phyloP scores from a whole-genome alignment of 2,329 filamentous ascomycete genomes.

The Fusarium verrucosum region DNA sequence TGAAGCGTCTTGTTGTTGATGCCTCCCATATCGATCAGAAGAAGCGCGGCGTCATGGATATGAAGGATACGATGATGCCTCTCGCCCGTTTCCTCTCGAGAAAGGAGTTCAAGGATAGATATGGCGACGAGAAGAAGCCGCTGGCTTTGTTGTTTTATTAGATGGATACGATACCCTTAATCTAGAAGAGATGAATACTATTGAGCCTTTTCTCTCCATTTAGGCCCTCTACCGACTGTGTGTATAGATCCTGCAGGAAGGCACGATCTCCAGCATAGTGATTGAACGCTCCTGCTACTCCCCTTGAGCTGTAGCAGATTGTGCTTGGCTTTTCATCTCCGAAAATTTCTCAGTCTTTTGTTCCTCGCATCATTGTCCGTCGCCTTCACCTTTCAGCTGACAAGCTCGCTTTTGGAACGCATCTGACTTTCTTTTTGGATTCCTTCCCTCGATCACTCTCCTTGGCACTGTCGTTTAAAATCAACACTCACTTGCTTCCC shows the following conservation, averaged over 20 bases:
- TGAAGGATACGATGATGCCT: conserved; percentile 90
- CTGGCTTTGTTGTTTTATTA: conserved; percentile 74
- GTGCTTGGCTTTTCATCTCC: background rate
- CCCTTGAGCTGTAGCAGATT: background rate
- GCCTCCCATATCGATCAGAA: conserved; percentile 94
- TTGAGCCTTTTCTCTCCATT: background rate
- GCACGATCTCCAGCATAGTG: background rate
- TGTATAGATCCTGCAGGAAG: background rate
- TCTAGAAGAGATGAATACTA: conserved; percentile 1
- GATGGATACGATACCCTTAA: conserved; percentile 45
- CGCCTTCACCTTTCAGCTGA: conserved; percentile 37
- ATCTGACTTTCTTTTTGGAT: conserved; percentile 49
- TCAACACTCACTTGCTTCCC: conserved; percentile 20
- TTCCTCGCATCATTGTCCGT: conserved; percentile 28
- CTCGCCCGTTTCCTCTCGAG: conserved; percentile 78
- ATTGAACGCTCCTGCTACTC: background rate
- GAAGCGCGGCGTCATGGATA: conserved; percentile 91
- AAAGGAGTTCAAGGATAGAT: conserved; percentile 75
- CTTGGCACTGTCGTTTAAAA: conserved; percentile 49
- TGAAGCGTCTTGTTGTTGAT: conserved; percentile 87
- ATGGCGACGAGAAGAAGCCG: conserved; percentile 66
- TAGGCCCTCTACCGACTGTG: background rate
- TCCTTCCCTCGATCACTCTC: conserved; percentile 35
- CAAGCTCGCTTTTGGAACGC: conserved; percentile 39
- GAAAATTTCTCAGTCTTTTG: background rate